Evolutionary conservation across 139 green algal genomes (phyloP).

Genomic region (Asterochloris erici): DNA sequence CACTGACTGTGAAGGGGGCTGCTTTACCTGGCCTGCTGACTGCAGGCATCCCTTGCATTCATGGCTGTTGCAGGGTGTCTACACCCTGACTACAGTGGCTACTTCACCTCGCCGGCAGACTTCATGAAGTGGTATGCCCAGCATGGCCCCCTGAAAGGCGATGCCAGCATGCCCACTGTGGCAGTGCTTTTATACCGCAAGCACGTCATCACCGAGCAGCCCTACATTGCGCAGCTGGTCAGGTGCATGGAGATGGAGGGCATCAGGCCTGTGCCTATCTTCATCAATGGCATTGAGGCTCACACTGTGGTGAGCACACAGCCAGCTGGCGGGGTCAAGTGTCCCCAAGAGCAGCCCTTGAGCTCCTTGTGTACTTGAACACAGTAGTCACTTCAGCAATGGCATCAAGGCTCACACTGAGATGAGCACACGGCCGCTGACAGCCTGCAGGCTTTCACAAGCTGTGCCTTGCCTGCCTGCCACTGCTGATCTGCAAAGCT

Average conservation of each 20-base stretch:
- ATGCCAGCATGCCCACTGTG: conserved; percentile 58
- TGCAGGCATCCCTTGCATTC: too few species aligned
- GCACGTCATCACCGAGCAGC: conserved; percentile 92
- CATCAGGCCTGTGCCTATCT: conserved; percentile 76
- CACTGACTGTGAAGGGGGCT: too few species aligned
- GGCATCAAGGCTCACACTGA: too few species aligned
- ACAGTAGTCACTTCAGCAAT: too few species aligned
- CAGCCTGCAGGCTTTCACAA: too few species aligned
- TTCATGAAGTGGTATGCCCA: conserved; percentile 84
- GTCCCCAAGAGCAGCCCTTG: neutral
- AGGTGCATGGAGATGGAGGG: conserved; percentile 59
- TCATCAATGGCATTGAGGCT: conserved; percentile 93
- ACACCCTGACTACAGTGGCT: conserved; percentile 74
- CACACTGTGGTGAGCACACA: conserved; percentile 82
- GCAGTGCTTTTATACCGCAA: conserved; percentile 97
- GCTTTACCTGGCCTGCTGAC: too few species aligned
- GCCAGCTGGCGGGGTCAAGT: neutral
- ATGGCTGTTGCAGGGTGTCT: conserved; percentile 64
- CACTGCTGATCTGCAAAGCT: too few species aligned
- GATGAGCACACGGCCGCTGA: too few species aligned
- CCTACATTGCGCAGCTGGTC: conserved; percentile 79
- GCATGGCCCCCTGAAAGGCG: conserved; percentile 43
- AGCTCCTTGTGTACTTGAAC: neutral
- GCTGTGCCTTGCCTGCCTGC: too few species aligned
- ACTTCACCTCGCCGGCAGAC: conserved; percentile 65